Evolutionary conservation across 2,329 filamentous ascomycete species (phyloP).

Genomic region (Coniochaeta pulveracea): DNA sequence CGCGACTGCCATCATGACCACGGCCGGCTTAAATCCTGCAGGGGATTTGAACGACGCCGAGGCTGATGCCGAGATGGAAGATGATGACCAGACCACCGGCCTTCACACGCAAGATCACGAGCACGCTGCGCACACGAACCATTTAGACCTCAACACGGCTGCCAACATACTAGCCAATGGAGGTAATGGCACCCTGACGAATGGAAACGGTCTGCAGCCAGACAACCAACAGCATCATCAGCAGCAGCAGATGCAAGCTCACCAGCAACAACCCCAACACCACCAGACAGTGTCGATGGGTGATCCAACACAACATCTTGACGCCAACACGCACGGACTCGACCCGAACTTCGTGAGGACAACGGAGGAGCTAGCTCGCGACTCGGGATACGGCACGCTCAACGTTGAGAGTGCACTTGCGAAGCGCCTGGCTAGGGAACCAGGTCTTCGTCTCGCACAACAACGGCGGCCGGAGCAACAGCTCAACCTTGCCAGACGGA

Average conservation of each 20-base stretch:
- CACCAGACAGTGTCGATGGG: constrained; percentile 3
- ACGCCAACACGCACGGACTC: constrained; percentile 12
- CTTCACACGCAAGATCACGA: constrained; percentile 20
- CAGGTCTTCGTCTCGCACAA: constrained; percentile 34
- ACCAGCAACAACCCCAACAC: constrained; percentile 17
- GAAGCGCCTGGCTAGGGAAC: constrained; percentile 38
- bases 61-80: constrained; percentile 5
- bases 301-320: constrained; percentile 4
- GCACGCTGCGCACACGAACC: constrained; percentile 14
- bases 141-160: constrained; percentile 17
- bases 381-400: constrained; percentile 34
- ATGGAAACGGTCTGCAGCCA: constrained; percentile 2
- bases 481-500: constrained; percentile 44
- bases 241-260: constrained; percentile 17
- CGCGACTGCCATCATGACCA: not conserved
- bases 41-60: constrained; percentile 4
- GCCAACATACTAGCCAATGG: constrained; percentile 20
- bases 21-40: constrained; percentile 1
- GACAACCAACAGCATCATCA: constrained; percentile 9
- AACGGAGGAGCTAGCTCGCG: constrained; percentile 34
- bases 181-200: constrained; percentile 9
- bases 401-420: constrained; percentile 42
- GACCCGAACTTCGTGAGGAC: constrained; percentile 19
- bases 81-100: constrained; percentile 13
- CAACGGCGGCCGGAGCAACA: constrained; percentile 42